Percentiles rank a stretch among this genome's conserved stretches.
These are phyloP conservation scores for Calocybe gambosa DNA, from an alignment of 1,284 basidiomycete genomes.

Conservation along the genomic window DNA sequence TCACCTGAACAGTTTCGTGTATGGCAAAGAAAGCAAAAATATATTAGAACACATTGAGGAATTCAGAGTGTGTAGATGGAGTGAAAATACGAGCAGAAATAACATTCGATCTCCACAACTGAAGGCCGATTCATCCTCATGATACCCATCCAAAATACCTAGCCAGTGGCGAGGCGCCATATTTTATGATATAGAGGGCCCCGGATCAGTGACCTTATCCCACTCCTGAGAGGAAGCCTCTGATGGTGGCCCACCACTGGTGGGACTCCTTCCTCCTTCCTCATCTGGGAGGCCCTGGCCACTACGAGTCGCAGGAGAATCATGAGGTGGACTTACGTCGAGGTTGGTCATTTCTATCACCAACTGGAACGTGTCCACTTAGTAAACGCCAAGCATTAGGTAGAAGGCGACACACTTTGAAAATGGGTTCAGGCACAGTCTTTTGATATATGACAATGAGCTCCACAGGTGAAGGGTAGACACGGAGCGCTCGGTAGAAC, in stretches of 20 bases:
- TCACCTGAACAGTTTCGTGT: conserved; percentile 42
- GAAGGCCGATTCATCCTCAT: conserved; percentile 13
- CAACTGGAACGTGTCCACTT: conserved; percentile 37
- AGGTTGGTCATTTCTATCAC: conserved; percentile 85
- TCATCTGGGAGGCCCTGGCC: conserved; percentile 30
- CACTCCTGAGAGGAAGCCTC: conserved; percentile 82
- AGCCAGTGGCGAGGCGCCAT: conserved; percentile 14
- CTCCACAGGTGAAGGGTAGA: conserved; percentile 91
- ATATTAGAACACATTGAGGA: conserved; percentile 58
- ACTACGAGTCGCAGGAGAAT: conserved; percentile 26
- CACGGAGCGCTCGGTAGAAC: conserved; percentile 91
- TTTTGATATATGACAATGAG: conserved; percentile 91
- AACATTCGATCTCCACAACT: conserved; percentile 13
- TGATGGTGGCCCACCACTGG: conserved; percentile 62
- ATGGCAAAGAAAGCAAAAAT: conserved; percentile 30
- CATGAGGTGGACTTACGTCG: conserved; percentile 72
- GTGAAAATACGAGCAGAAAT: conserved; percentile 16
- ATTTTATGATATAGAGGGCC: conserved; percentile 36
- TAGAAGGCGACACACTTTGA: conserved; percentile 50
- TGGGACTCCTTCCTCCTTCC: conserved; percentile 55
- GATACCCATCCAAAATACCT: conserved; percentile 11
- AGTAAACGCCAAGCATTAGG: neutral
- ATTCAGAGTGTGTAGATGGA: conserved; percentile 13
- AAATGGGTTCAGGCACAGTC: conserved; percentile 82
- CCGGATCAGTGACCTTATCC: conserved; percentile 75